A percentile compares a stretch with the other conserved stretches of the same genome.
Evolutionary conservation across 2,329 filamentous ascomycete genomes (phyloP).

Genomic region (Fusarium hostae): DNA sequence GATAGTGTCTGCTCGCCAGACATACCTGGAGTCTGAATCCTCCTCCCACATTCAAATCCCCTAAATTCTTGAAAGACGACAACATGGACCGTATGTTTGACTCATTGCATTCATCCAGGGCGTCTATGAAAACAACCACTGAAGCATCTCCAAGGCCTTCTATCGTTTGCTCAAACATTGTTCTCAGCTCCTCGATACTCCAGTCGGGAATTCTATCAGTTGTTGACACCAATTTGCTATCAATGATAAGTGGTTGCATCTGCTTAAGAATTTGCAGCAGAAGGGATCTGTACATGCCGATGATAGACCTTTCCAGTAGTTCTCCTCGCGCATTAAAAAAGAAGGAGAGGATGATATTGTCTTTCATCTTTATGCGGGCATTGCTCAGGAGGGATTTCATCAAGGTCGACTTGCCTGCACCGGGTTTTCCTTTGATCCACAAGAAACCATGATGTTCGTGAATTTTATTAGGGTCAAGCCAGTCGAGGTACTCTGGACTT

Average conservation of each 20-base stretch:
- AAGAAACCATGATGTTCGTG: constrained; percentile 49
- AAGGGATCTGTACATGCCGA: constrained; percentile 63
- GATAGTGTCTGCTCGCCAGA: constrained; percentile 61
- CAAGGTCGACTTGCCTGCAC: constrained; percentile 58
- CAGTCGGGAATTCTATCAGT: neutral
- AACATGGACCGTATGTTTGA: constrained; percentile 55
- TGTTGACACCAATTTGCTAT: too few species aligned
- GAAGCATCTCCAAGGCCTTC: neutral
- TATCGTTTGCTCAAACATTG: neutral
- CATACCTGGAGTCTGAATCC: constrained; percentile 50
- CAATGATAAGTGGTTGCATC: constrained; percentile 38
- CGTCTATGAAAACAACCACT: constrained; percentile 49
- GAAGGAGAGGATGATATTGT: constrained; percentile 52
- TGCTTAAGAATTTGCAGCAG: constrained; percentile 53
- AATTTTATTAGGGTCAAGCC: constrained; percentile 1
- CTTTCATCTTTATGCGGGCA: constrained; percentile 6
- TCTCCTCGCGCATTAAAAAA: constrained; percentile 63
- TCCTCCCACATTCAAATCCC: constrained; percentile 34
- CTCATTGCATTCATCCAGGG: constrained; percentile 60
- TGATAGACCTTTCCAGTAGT: constrained; percentile 55
- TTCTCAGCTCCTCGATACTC: neutral
- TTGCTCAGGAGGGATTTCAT: constrained; percentile 53
- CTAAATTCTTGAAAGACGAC: constrained; percentile 52
- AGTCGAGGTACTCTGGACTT: neutral
- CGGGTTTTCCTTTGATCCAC: constrained; percentile 60